Conservation (phyloP, 1,139 yeast species). For the Yamadazyma buinensis region DNA sequence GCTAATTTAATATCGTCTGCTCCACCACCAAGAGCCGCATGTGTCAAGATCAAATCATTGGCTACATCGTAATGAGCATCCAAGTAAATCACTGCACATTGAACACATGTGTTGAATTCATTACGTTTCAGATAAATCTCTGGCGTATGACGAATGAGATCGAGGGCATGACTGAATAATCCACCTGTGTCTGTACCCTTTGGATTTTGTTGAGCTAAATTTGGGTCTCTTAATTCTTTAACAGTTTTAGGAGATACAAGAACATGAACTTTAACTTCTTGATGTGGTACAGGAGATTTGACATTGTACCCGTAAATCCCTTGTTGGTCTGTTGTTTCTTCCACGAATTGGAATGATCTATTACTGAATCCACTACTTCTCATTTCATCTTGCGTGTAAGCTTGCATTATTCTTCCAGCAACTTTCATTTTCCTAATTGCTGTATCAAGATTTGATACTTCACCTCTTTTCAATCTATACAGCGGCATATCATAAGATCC, state of each 20-base stretch:
- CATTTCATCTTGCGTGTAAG: slow-evolving; percentile 93
- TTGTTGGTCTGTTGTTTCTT: slow-evolving; percentile 44
- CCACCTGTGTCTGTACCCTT: slow-evolving; percentile 73
- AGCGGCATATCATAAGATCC: slow-evolving; percentile 70
- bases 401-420: slow-evolving; percentile 89
- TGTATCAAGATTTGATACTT: slow-evolving; percentile 67
- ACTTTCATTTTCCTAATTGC: slow-evolving; percentile 76
- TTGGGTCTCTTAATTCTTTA: slow-evolving; percentile 69
- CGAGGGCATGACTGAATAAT: slow-evolving; percentile 73
- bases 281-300: slow-evolving; percentile 40
- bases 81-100: slow-evolving; percentile 79
- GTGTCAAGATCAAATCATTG: slow-evolving; percentile 64
- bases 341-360: slow-evolving; percentile 74
- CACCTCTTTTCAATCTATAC: slow-evolving; percentile 48
- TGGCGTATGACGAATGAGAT: slow-evolving; percentile 49
- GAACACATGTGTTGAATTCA: slow-evolving; percentile 43
- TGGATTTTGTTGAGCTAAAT: slow-evolving; percentile 82
- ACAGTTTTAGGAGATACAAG: slow-evolving; percentile 63
- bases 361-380: slow-evolving; percentile 72
- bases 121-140: slow-evolving; percentile 20
- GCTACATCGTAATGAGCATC: slow-evolving; percentile 81
- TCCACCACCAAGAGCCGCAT: slow-evolving; percentile 96
- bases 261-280: slow-evolving; percentile 74
- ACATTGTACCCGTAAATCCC: slow-evolving; percentile 35
- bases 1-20: slow-evolving; percentile 67